Percentiles rank a stretch among this genome's conserved stretches.
phyloP scores from a whole-genome alignment of 768 basidiomycete species.

The Lentinula sp. region DNA sequence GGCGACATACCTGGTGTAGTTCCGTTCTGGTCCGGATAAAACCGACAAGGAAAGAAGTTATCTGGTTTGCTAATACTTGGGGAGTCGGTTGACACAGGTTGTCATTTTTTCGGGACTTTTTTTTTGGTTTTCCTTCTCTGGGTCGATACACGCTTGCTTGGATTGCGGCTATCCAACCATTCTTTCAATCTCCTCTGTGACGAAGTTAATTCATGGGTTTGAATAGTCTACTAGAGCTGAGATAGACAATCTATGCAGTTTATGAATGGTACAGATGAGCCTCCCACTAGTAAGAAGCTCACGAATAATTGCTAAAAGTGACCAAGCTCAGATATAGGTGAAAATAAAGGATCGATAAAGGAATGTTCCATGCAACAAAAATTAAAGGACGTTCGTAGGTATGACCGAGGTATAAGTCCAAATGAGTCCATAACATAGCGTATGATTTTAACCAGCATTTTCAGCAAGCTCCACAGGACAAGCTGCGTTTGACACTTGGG shows the following conservation, averaged over 20 bases:
- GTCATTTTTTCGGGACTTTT: too few relatives aligned
- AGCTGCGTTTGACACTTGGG: constrained; percentile 50
- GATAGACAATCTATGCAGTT: background rate
- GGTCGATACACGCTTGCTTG: background rate
- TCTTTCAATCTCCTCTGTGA: too few relatives aligned
- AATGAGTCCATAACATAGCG: background rate
- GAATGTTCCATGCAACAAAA: background rate
- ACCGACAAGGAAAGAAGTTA: too few relatives aligned
- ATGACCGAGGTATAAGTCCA: background rate
- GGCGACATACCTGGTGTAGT: too few relatives aligned
- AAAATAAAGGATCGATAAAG: background rate
- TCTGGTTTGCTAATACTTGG: too few relatives aligned
- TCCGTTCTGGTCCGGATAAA: too few relatives aligned
- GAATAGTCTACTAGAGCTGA: background rate
- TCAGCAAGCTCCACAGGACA: constrained; percentile 67
- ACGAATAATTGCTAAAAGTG: background rate
- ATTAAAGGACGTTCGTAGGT: background rate
- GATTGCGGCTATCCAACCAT: background rate
- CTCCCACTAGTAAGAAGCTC: background rate
- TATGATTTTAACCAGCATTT: constrained; percentile 36
- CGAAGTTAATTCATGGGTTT: background rate
- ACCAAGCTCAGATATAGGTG: background rate
- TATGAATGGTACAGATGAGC: background rate
- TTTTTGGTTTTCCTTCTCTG: background rate
- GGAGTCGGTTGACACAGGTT: too few relatives aligned